These are phyloP conservation scores for Silene coronaria DNA, from an alignment of 179 eudicot genomes.

Conservation along the genomic window DNA sequence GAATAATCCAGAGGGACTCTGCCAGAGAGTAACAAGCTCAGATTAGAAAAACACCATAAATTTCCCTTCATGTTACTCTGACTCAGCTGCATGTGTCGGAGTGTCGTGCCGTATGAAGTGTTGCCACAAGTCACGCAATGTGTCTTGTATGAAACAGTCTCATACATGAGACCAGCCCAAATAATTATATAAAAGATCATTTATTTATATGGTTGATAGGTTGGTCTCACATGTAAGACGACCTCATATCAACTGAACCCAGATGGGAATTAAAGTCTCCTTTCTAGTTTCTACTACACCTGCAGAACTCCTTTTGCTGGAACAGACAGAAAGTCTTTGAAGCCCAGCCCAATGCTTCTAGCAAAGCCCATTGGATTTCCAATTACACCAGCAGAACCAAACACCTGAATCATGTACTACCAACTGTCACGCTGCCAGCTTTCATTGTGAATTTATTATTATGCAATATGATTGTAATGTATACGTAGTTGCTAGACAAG, in stretches of 20 bases:
- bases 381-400: conserved; percentile 97
- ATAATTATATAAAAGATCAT: background rate
- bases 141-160: background rate
- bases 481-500: background rate
- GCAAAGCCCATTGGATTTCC: conserved; percentile 99
- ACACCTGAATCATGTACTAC: conserved; percentile 48
- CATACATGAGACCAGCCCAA: background rate
- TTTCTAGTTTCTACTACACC: conserved; percentile 29
- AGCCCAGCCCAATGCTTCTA: conserved; percentile 77
- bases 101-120: background rate
- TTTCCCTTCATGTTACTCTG: background rate
- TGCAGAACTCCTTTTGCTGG: conserved; percentile 73
- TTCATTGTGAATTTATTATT: background rate
- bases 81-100: background rate
- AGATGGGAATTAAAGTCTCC: background rate
- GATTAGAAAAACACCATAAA: conserved; percentile 13
- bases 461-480: background rate
- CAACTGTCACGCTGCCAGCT: conserved; percentile 8
- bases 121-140: background rate
- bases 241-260: background rate
- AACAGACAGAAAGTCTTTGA: conserved; percentile 86
- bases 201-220: background rate
- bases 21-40: conserved; percentile 24
- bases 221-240: background rate
- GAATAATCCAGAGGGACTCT: conserved; percentile 82